phyloP scores from a whole-genome alignment of 768 basidiomycete genomes.

The Calocera cornea region DNA sequence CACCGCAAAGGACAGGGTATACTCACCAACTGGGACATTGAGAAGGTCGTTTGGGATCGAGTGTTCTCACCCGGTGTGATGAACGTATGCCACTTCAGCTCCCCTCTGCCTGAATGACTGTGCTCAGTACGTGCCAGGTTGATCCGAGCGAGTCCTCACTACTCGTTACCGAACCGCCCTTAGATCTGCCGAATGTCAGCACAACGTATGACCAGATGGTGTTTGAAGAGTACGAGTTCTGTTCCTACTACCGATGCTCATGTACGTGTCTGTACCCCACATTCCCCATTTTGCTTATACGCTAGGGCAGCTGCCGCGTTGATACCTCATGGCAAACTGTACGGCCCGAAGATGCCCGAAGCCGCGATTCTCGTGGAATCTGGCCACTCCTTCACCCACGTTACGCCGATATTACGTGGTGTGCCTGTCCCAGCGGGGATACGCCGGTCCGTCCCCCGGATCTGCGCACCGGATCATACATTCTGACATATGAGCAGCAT shows the following conservation, averaged over 20 bases:
- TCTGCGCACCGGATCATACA: constrained; percentile 10
- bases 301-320: constrained; percentile 55
- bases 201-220: constrained; percentile 90
- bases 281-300: constrained; percentile 3
- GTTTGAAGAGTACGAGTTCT: constrained; percentile 93
- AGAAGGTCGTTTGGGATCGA: constrained; percentile 90
- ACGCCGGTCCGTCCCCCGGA: constrained; percentile 43
- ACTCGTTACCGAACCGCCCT: constrained; percentile 84
- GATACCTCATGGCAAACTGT: constrained; percentile 62
- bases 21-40: constrained; percentile 86
- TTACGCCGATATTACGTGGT: constrained; percentile 68
- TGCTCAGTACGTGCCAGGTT: constrained; percentile 34
- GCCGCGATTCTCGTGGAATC: constrained; percentile 76
- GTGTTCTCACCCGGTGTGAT: constrained; percentile 62
- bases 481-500: constrained; percentile 38
- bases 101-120: constrained; percentile 10
- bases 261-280: constrained; percentile 34
- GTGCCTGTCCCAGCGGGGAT: constrained; percentile 67
- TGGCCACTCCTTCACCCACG: constrained; percentile 89
- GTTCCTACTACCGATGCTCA: constrained; percentile 63
- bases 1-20: constrained; percentile 50
- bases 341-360: constrained; percentile 45
- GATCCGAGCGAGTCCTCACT: constrained; percentile 60
- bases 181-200: constrained; percentile 85
- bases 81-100: constrained; percentile 33